Percentiles rank a stretch among this genome's conserved stretches.
These are phyloP conservation scores for Umbellularia californica DNA, from an alignment of 164 flowering plant genomes.

Conservation along the genomic window DNA sequence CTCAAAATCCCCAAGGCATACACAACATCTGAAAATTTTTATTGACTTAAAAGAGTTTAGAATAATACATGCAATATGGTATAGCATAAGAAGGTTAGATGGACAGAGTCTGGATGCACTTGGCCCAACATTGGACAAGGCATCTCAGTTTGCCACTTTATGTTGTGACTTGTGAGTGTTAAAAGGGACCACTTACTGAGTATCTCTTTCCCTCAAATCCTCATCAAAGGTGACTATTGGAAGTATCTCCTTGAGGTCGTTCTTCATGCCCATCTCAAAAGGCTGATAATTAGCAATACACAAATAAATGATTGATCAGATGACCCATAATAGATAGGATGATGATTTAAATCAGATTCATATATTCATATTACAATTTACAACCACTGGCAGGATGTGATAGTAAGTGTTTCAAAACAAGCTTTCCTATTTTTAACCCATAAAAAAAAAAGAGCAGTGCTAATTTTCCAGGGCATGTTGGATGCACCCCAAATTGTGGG, in stretches of 20 bases:
- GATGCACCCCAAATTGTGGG: neutral
- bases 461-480: neutral
- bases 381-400: too few species aligned
- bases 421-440: too few species aligned
- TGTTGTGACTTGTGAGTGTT: neutral
- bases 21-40: conserved; percentile 57
- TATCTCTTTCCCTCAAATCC: conserved; percentile 34
- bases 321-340: neutral
- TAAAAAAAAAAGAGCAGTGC: neutral
- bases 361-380: too few species aligned
- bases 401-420: too few species aligned
- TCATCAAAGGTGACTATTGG: conserved; percentile 54
- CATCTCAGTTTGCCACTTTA: neutral
- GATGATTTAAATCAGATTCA: neutral
- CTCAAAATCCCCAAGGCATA: conserved; percentile 85
- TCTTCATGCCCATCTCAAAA: conserved; percentile 42
- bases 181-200: conserved; percentile 49
- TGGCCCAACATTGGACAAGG: neutral
- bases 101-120: neutral
- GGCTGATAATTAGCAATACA: conserved; percentile 20
- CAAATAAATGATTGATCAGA: too few species aligned
- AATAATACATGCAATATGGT: neutral
- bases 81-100: neutral
- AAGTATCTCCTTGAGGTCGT: conserved; percentile 54
- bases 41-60: neutral